phyloP scores from a whole-genome alignment of 352 stramenopile genomes.

The Phytophthora quininea region DNA sequence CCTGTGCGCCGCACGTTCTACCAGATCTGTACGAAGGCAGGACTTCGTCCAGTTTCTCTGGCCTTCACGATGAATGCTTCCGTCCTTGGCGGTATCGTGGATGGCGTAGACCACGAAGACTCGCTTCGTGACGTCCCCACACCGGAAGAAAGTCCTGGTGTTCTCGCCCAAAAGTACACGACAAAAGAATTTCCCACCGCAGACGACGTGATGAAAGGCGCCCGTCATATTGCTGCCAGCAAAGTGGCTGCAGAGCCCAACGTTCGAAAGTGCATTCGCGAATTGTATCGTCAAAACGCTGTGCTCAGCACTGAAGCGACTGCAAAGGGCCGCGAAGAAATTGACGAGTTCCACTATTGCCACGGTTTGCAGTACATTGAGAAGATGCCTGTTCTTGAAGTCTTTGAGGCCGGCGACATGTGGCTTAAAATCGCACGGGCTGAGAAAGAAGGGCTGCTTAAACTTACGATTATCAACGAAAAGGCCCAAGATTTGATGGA shows the following conservation, averaged over 20 bases:
- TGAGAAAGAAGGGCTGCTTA: constrained; percentile 87
- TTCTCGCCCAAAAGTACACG: constrained; percentile 77
- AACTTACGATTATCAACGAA: constrained; percentile 78
- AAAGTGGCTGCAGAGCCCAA: constrained; percentile 87
- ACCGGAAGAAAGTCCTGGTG: constrained; percentile 72
- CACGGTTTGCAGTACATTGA: constrained; percentile 88
- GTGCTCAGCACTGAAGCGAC: constrained; percentile 81
- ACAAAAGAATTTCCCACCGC: constrained; percentile 86
- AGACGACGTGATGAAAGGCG: constrained; percentile 88
- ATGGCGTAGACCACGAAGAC: constrained; percentile 73
- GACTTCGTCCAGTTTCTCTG: constrained; percentile 66
- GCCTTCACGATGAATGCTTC: constrained; percentile 89
- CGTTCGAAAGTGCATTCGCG: constrained; percentile 82
- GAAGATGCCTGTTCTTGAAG: constrained; percentile 83
- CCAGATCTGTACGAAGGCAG: constrained; percentile 88
- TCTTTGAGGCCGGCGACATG: constrained; percentile 75
- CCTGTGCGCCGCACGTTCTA: constrained; percentile 88
- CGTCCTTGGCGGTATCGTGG: constrained; percentile 79
- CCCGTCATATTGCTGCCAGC: constrained; percentile 86
- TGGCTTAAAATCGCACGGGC: constrained; percentile 80
- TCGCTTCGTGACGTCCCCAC: constrained; percentile 71
- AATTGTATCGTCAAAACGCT: constrained; percentile 83
- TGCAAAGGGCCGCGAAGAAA: constrained; percentile 82
- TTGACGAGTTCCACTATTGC: constrained; percentile 90
- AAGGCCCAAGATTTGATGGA: constrained; percentile 86